Evolutionary conservation across 169 alveolate species (phyloP).

Genomic region (Amoebophrya sp.): DNA sequence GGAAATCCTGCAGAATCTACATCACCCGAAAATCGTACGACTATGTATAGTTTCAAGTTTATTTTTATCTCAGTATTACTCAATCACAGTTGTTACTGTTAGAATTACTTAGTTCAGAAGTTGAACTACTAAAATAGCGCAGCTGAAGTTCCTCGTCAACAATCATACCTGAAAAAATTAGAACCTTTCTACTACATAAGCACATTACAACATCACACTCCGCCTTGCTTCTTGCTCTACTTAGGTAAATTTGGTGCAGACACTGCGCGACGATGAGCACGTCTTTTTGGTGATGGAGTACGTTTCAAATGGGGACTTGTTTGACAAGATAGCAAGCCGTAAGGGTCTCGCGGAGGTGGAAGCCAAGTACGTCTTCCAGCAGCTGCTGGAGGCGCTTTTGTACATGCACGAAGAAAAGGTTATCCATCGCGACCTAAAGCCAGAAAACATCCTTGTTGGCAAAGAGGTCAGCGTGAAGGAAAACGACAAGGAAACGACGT

Average conservation of each 20-base stretch:
- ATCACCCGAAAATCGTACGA: constrained; percentile 48
- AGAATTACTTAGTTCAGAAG: too few relatives aligned
- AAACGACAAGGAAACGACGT: constrained; percentile 29
- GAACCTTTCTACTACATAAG: too few relatives aligned
- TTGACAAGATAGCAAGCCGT: constrained; percentile 55
- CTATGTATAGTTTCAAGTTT: too few relatives aligned
- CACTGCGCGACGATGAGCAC: constrained; percentile 44
- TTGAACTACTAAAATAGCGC: too few relatives aligned
- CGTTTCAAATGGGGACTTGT: constrained; percentile 65
- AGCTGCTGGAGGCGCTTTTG: constrained; percentile 45
- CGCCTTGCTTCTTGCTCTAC: too few relatives aligned
- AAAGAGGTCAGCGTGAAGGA: constrained; percentile 23
- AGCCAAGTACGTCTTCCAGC: constrained; percentile 47
- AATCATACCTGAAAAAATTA: too few relatives aligned
- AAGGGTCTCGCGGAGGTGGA: constrained; percentile 46
- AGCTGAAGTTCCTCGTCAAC: too few relatives aligned
- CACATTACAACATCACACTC: constrained; percentile 4
- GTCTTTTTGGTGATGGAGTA: constrained; percentile 59
- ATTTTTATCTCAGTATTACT: too few relatives aligned
- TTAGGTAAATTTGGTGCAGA: constrained; percentile 45
- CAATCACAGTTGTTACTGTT: too few relatives aligned
- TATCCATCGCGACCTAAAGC: constrained; percentile 52
- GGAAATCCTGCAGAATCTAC: constrained; percentile 42
- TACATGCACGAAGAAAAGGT: constrained; percentile 46
- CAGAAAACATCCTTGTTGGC: constrained; percentile 35